Percentiles rank a stretch among this genome's conserved stretches.
Conservation (phyloP, 768 basidiomycete genomes). For the Lyophyllum shimeji region DNA sequence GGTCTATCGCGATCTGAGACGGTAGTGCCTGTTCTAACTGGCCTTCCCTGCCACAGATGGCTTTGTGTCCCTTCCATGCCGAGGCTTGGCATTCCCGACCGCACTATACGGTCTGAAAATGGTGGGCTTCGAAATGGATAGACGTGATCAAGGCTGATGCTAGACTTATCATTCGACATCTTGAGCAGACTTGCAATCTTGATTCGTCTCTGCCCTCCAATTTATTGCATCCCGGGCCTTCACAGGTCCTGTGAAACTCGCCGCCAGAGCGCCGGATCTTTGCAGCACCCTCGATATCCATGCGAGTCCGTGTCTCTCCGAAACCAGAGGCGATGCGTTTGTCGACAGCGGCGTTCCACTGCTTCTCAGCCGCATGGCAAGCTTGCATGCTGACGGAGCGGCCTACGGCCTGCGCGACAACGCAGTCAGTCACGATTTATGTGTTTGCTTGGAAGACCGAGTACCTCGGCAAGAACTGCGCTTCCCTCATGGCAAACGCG, state of each 20-base stretch:
- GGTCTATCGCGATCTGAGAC: background rate
- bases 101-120: background rate
- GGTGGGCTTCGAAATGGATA: too few species aligned
- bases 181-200: too few species aligned
- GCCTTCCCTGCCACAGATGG: background rate
- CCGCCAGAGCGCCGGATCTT: background rate
- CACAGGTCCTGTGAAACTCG: background rate
- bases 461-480: background rate
- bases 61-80: background rate
- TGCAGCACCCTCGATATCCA: background rate
- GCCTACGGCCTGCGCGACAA: background rate
- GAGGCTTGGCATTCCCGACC: background rate
- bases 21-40: background rate
- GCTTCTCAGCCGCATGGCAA: background rate
- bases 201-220: background rate
- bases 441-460: background rate
- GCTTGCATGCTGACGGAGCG: background rate
- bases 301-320: background rate
- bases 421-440: background rate
- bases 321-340: background rate
- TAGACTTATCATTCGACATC: too few species aligned
- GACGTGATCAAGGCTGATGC: too few species aligned
- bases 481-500: background rate
- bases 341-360: background rate
- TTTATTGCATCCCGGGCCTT: background rate